Evolutionary conservation across 2,329 filamentous ascomycete genomes (phyloP).

Genomic region (Claviceps sp.): DNA sequence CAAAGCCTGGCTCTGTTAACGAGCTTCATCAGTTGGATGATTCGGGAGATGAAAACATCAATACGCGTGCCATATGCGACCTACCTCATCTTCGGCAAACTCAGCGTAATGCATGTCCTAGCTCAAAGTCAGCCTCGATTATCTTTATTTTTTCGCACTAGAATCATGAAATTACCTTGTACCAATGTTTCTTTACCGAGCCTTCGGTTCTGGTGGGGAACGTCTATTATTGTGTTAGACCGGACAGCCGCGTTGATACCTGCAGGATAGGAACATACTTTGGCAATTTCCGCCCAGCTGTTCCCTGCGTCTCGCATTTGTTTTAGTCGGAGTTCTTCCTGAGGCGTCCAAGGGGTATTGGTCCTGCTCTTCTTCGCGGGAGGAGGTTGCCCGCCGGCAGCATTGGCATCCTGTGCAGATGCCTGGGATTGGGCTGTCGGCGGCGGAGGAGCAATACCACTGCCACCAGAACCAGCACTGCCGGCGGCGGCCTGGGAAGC

Average conservation of each 20-base stretch:
- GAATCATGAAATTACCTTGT: conserved; percentile 52
- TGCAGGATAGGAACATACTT: conserved; percentile 50
- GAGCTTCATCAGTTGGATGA: conserved; percentile 6
- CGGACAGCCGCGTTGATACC: neutral
- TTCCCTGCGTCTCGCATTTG: conserved; percentile 85
- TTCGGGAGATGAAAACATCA: neutral
- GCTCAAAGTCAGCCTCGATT: neutral
- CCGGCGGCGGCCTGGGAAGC: conserved; percentile 12
- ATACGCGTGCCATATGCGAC: neutral
- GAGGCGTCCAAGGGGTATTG: conserved; percentile 97
- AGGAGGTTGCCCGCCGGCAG: conserved; percentile 27
- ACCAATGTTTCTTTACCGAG: conserved; percentile 99
- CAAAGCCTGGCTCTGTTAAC: conserved; percentile 55
- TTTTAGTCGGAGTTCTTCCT: conserved; percentile 85
- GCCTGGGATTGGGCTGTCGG: conserved; percentile 16
- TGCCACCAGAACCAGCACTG: neutral
- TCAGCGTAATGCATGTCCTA: conserved; percentile 99
- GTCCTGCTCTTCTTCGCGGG: conserved; percentile 84
- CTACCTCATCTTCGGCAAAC: conserved; percentile 91
- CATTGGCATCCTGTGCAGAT: conserved; percentile 17
- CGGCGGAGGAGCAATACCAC: conserved; percentile 5
- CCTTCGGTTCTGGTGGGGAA: conserved; percentile 91
- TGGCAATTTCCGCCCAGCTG: conserved; percentile 96
- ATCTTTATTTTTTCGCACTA: neutral
- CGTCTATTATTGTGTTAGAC: conserved; percentile 38